A percentile compares a stretch with the other conserved stretches of the same genome.
These are phyloP conservation scores for Phytophthora syringae DNA, from an alignment of 352 stramenopile genomes.

Conservation along the genomic window DNA sequence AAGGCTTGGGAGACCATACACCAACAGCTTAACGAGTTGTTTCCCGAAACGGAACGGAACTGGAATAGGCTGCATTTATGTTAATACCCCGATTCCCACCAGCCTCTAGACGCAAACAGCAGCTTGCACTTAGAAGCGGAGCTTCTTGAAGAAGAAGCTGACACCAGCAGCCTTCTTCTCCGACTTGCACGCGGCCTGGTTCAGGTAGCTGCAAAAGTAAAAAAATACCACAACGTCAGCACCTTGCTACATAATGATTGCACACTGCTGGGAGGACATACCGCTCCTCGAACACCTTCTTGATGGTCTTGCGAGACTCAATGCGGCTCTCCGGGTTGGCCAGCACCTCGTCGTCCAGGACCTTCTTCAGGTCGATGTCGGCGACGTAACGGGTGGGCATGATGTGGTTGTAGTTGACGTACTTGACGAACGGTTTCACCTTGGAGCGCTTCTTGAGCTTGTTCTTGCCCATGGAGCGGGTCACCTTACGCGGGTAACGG, in stretches of 20 bases:
- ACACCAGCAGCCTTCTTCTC: constrained; percentile 98
- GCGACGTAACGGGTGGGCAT: constrained; percentile 99
- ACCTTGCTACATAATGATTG: neutral
- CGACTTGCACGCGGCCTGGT: constrained; percentile 96
- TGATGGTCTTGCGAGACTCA: constrained; percentile 98
- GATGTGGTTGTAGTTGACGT: constrained; percentile 99
- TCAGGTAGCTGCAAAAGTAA: constrained; percentile 72
- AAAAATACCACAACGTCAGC: constrained; percentile 17
- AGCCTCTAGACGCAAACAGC: constrained; percentile 52
- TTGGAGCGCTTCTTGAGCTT: constrained; percentile 98
- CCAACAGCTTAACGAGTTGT: constrained; percentile 30
- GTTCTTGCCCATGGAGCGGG: constrained; percentile 95
- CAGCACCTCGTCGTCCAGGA: constrained; percentile 92
- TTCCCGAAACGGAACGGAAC: constrained; percentile 64
- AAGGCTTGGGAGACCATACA: neutral
- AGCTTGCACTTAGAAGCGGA: constrained; percentile 96
- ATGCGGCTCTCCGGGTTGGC: constrained; percentile 83
- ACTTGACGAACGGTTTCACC: constrained; percentile 99
- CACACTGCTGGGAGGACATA: constrained; percentile 52
- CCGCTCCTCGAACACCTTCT: constrained; percentile 99
- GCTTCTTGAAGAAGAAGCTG: constrained; percentile 99
- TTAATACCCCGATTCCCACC: constrained; percentile 58
- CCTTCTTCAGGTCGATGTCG: constrained; percentile 99
- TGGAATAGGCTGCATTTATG: constrained; percentile 67
- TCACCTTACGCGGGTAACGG: constrained; percentile 97